Evolutionary conservation across 768 basidiomycete genomes (phyloP).

Genomic region (Terana coerulea): DNA sequence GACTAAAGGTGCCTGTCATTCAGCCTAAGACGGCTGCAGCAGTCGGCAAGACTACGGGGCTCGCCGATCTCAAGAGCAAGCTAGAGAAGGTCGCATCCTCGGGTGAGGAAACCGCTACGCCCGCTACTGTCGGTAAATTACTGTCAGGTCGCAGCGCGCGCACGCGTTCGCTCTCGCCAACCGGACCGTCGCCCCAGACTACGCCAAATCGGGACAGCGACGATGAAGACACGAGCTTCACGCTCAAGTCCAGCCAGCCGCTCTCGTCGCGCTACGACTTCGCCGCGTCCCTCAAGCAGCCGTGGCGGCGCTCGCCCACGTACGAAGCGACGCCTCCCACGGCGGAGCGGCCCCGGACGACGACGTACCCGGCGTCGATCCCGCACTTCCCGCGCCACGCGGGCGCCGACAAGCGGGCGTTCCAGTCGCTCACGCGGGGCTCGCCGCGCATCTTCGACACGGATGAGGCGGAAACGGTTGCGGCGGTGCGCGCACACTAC

Average conservation of each 20-base stretch:
- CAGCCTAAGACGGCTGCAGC: constrained; percentile 22
- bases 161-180: constrained; percentile 15
- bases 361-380: constrained; percentile 41
- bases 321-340: constrained; percentile 5
- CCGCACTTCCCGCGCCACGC: constrained; percentile 19
- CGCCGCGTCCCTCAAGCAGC: constrained; percentile 43
- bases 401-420: constrained; percentile 9
- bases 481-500: constrained; percentile 5
- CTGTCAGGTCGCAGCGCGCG: constrained; percentile 17
- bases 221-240: constrained; percentile 15
- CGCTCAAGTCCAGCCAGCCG: constrained; percentile 30
- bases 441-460: constrained; percentile 47
- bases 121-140: constrained; percentile 24
- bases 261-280: constrained; percentile 59
- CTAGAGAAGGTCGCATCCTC: constrained; percentile 59
- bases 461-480: constrained; percentile 17
- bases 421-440: constrained; percentile 28
- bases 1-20: constrained; percentile 21
- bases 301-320: constrained; percentile 37
- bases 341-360: constrained; percentile 35
- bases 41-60: constrained; percentile 34
- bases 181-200: background rate
- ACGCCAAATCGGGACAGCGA: background rate
- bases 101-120: constrained; percentile 14
- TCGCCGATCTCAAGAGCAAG: constrained; percentile 60